These are phyloP conservation scores for Lotmaria passim DNA, from an alignment of 208 protist species.

Conservation along the genomic window DNA sequence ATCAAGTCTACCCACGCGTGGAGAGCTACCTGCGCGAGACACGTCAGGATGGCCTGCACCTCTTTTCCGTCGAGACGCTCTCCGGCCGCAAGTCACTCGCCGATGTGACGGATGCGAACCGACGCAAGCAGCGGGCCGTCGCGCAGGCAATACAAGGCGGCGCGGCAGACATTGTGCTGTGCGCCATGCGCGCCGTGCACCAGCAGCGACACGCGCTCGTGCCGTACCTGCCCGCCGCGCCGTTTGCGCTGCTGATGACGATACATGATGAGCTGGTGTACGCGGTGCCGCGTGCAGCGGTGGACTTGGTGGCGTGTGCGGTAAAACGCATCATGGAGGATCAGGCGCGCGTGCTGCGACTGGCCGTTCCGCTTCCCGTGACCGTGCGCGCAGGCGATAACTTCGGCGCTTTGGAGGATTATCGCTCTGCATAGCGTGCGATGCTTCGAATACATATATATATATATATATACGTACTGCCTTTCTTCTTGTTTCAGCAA, in stretches of 20 bases:
- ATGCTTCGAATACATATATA: neutral
- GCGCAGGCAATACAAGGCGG: constrained; percentile 84
- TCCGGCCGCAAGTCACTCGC: constrained; percentile 53
- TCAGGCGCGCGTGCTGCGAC: constrained; percentile 33
- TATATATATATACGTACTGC: constrained; percentile 5
- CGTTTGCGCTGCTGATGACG: constrained; percentile 61
- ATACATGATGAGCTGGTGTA: constrained; percentile 91
- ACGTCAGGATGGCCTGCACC: constrained; percentile 44
- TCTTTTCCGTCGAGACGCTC: constrained; percentile 46
- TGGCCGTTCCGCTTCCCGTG: constrained; percentile 69
- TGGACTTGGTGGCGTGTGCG: constrained; percentile 42
- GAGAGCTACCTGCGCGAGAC: constrained; percentile 59
- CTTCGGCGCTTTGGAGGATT: constrained; percentile 52
- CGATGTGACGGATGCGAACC: constrained; percentile 44
- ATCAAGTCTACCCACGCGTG: constrained; percentile 66
- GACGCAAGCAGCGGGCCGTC: constrained; percentile 69
- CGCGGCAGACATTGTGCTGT: constrained; percentile 83
- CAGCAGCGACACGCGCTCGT: constrained; percentile 57
- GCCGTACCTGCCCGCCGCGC: constrained; percentile 55
- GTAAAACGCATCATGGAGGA: constrained; percentile 63
- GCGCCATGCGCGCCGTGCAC: constrained; percentile 78
- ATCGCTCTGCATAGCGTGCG: neutral
- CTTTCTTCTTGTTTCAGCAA: no score
- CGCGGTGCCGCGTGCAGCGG: constrained; percentile 47
- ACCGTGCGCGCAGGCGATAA: constrained; percentile 57